Base-by-base conservation (phyloP, 495 filamentous ascomycete species). In the Rusavskia elegans region DNA sequence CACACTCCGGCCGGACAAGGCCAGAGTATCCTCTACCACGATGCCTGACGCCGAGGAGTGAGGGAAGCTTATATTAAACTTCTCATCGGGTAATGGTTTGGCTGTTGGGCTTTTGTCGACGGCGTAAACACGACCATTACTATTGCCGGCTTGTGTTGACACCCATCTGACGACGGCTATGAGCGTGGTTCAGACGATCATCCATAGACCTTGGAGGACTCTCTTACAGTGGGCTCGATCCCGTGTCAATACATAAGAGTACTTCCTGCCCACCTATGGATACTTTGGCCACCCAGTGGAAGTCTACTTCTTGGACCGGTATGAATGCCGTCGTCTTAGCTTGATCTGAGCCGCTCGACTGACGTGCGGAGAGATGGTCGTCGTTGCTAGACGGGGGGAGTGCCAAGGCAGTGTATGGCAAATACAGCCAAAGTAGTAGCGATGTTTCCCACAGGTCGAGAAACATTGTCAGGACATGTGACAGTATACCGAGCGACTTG, bases 221-320 rank as follows among this genome's bases (percentile, higher is more conserved):
- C 11, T 16, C 41, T 49, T 50, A 50, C 48, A 37, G 17, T n/a
- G 36, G 30, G 23, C 19, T 50, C 6, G 48, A 50, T 35, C 48
- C 48, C 7, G 48, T 50, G n/a, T 50, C 48, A 39, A 50, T 37
- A 29, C 48, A 50, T 17, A 50, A 25, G 0, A 50, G 9, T 23
- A 50, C 48, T 50, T 19, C 11, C 29, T 50, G 48, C 6, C 48
- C 48, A n/a, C 48, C 48, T 36, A 50, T 50, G 17, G 48, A 35
- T 6, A 50, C 48, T 5, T 50, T 50, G 27, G 27, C 23, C 7
- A 37, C 32, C 48, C 48, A 50, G n/a, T 37, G 48, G 30, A 5
- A 21, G 5, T 50, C 48, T n/a, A 50, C 29, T 23, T 50, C 29
- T 37, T 50, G 48, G 5, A 50, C 30, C 16, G 30, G 48, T 17